These are phyloP conservation scores for Phytophthora tubulina DNA, from an alignment of 352 stramenopile genomes.

Conservation along the genomic window DNA sequence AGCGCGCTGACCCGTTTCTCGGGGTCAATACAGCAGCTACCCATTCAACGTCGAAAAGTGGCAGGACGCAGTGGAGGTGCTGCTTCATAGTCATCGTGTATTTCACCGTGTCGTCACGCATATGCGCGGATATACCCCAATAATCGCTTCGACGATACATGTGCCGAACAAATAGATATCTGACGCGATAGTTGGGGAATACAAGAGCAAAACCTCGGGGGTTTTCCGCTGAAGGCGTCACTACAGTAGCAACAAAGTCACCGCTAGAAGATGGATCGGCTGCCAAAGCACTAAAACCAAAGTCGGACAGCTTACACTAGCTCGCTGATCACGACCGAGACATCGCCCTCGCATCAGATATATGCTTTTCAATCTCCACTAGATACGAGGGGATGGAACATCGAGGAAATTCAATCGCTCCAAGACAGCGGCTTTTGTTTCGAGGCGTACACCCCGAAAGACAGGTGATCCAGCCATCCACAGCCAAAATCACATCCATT, in stretches of 20 bases:
- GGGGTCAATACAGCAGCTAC: slow-evolving; percentile 16
- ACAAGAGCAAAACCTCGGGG: not conserved
- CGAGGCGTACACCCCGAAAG: not conserved
- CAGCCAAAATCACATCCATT: not conserved
- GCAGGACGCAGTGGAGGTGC: not conserved
- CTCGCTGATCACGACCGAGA: not conserved
- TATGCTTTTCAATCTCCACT: not conserved
- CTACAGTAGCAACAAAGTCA: not conserved
- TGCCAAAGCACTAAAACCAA: not conserved
- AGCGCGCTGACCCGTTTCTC: slow-evolving; percentile 3
- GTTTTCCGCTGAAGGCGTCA: not conserved
- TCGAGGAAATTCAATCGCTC: not conserved
- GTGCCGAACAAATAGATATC: not conserved
- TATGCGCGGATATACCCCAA: not conserved
- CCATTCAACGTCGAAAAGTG: not conserved
- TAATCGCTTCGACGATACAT: not conserved
- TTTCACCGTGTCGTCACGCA: not conserved
- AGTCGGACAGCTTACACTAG: not conserved
- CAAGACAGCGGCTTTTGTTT: not conserved
- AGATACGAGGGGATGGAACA: not conserved
- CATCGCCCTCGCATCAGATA: not conserved
- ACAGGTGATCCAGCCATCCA: not conserved
- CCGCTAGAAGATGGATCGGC: not conserved
- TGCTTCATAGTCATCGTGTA: not conserved
- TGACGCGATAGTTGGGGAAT: not conserved